These are phyloP conservation scores for Debaryomyces psychrophilus DNA, from an alignment of 1,139 yeast genomes.

Conservation along the genomic window DNA sequence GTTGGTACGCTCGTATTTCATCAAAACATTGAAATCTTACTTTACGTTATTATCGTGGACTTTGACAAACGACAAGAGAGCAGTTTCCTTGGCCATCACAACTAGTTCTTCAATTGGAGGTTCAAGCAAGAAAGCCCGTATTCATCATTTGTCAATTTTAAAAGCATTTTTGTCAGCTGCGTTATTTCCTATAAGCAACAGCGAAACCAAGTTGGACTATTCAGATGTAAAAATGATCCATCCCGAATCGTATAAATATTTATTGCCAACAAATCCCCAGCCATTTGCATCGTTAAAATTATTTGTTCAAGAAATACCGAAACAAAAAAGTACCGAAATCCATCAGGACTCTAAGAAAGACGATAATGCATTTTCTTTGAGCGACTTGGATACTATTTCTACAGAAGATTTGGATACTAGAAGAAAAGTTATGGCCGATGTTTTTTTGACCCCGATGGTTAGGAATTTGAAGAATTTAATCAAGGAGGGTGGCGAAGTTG, in stretches of 20 bases:
- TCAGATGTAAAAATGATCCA: slow-evolving; percentile 31
- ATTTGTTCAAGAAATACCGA: slow-evolving; percentile 41
- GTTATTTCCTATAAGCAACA: slow-evolving; percentile 25
- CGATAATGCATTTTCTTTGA: slow-evolving; percentile 32
- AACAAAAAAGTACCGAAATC: slow-evolving; percentile 12
- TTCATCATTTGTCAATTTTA: slow-evolving; percentile 48
- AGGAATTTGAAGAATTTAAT: slow-evolving; percentile 55
- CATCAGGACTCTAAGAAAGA: slow-evolving; percentile 13
- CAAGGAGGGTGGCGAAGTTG: slow-evolving; percentile 78
- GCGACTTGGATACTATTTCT: slow-evolving; percentile 37
- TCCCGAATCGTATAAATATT: slow-evolving; percentile 51
- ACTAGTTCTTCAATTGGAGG: slow-evolving; percentile 47
- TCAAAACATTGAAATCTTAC: slow-evolving; percentile 58
- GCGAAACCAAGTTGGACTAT: slow-evolving; percentile 9
- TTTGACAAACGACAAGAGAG: slow-evolving; percentile 43
- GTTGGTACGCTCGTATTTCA: slow-evolving; percentile 59
- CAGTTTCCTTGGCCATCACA: slow-evolving; percentile 49
- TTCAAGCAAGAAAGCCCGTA: slow-evolving; percentile 41
- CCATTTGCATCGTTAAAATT: slow-evolving; percentile 64
- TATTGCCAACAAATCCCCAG: slow-evolving; percentile 57
- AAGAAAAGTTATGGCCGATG: slow-evolving; percentile 53
- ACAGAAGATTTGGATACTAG: slow-evolving; percentile 69
- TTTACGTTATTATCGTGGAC: slow-evolving; percentile 69
- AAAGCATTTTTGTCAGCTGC: slow-evolving; percentile 45
- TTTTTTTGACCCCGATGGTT: slow-evolving; percentile 51